Conservation (phyloP, 2,329 filamentous ascomycete species). For the Trichophyton equinum region DNA sequence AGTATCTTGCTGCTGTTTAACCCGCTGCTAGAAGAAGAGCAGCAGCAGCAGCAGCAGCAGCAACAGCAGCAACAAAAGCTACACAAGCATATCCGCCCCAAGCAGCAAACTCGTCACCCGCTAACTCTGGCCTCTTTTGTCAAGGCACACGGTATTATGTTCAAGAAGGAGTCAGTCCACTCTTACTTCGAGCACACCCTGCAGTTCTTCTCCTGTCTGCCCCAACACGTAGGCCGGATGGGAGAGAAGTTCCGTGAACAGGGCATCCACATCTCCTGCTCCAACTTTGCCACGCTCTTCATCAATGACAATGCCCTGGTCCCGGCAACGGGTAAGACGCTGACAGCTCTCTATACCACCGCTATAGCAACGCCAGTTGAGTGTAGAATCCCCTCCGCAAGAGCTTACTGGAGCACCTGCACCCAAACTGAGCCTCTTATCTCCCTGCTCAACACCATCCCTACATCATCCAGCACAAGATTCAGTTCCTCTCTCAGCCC, state of each 20-base stretch:
- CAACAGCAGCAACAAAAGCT: not conserved
- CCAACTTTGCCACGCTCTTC: slow-evolving; percentile 31
- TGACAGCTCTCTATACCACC: not conserved
- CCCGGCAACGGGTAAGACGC: not conserved
- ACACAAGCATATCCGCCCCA: not conserved
- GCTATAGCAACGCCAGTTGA: not conserved
- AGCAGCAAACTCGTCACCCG: slow-evolving; percentile 17
- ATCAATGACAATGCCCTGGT: not conserved
- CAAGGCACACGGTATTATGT: slow-evolving; percentile 41
- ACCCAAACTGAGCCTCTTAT: not conserved
- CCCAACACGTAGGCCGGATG: slow-evolving; percentile 36
- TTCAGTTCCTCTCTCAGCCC: not conserved
- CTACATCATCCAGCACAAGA: not conserved
- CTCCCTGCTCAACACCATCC: not conserved
- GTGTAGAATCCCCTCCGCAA: not conserved
- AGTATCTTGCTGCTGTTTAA: slow-evolving; percentile 45
- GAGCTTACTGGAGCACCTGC: not conserved
- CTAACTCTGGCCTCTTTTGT: slow-evolving; percentile 30
- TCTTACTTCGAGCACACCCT: slow-evolving; percentile 28
- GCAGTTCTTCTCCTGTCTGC: slow-evolving; percentile 35
- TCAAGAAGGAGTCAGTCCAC: slow-evolving; percentile 23
- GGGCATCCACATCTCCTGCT: slow-evolving; percentile 43
- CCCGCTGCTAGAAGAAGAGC: slow-evolving; percentile 29
- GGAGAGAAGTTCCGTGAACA: slow-evolving; percentile 40
- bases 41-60: not conserved